Conservation (phyloP, 2,329 filamentous ascomycete species). For the Colletotrichum gloeosporioides region DNA sequence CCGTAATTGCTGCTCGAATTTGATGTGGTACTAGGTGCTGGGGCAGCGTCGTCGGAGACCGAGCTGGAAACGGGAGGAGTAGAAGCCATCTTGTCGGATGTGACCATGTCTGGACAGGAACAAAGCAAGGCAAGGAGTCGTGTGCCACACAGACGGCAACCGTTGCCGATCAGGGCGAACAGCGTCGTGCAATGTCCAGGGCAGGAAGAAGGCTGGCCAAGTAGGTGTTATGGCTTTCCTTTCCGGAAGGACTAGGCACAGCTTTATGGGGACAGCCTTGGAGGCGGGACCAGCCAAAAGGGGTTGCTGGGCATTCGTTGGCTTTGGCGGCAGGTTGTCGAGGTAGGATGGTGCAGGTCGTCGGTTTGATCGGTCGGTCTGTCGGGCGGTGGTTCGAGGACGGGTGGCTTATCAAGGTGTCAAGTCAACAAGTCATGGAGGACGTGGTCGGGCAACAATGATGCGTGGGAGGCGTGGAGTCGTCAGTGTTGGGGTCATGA, state of each 20-base stretch:
- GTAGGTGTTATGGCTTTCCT: neutral
- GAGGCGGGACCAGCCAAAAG: neutral
- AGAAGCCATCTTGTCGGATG: neutral
- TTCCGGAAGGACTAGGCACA: neutral
- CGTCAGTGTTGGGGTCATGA: conserved; percentile 14
- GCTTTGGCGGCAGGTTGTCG: neutral
- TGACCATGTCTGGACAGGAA: neutral
- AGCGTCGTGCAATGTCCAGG: neutral
- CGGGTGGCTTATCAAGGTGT: neutral
- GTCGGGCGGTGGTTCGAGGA: neutral
- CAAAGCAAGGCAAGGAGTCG: neutral
- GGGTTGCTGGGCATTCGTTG: neutral
- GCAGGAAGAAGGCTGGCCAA: neutral
- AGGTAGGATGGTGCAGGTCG: neutral
- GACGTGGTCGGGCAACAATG: neutral
- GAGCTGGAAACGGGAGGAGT: neutral
- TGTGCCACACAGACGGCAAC: neutral
- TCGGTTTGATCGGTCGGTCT: neutral
- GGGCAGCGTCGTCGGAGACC: neutral
- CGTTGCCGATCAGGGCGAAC: neutral
- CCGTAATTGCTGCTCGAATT: conserved; percentile 30
- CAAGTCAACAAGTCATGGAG: neutral
- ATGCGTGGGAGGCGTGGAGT: neutral
- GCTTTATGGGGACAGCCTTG: neutral
- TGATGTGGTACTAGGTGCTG: neutral